Evolutionary conservation across 2,329 filamentous ascomycete species (phyloP), one percentile per base, ranked within the genome.

Genomic region (Fusarium brachygibbosum): DNA sequence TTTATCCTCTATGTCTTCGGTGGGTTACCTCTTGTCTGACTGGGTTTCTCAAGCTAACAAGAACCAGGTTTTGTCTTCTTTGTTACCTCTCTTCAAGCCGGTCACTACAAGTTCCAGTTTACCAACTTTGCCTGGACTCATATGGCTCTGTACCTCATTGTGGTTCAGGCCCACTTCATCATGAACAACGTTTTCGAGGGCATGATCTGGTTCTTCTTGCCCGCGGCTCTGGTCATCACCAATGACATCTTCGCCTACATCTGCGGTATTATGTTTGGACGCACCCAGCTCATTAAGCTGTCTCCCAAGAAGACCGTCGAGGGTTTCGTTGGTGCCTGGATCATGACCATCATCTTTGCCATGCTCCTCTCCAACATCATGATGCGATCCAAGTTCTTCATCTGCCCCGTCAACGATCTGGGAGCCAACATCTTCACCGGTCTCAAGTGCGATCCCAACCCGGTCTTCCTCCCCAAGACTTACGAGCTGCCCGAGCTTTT

Each of bases 111-210:
- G 79, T 98, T 99, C 83, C 96, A 99, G 81, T 99, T 99, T 82
- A 97, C 94, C 67, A 96, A 99, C 81, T 99, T 98, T 76, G 96
- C 94, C 55, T 99, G 96, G 96, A 98, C 96, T 16, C 96, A 99
- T 80, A 98, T 99, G 94, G 96, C 97, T 7, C 88, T 99, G 21
- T 98, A 97, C 84, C 86, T 99, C 76, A 98, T 99, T 75, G 95
- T 98, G 38, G 94, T 97, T 8, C 94, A 99, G 81, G 94, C 96
- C 16, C 96, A 99, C 80, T 99, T 99, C 80, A 93, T 98, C 83
- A 98, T 99, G 93, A 99, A 99, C 87, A 99, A 99, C 81, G 92
- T 99, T 71, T 97, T 99, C 75, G 96, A 99, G 83, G 96, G 96
- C 83, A 94, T 99, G 92, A 97, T 99, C 79, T 99, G 96, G 96